Evolutionary conservation across 139 green algal genomes (phyloP), one percentile per base, ranked within the genome.

Genomic region (Picochlorum sp.): DNA sequence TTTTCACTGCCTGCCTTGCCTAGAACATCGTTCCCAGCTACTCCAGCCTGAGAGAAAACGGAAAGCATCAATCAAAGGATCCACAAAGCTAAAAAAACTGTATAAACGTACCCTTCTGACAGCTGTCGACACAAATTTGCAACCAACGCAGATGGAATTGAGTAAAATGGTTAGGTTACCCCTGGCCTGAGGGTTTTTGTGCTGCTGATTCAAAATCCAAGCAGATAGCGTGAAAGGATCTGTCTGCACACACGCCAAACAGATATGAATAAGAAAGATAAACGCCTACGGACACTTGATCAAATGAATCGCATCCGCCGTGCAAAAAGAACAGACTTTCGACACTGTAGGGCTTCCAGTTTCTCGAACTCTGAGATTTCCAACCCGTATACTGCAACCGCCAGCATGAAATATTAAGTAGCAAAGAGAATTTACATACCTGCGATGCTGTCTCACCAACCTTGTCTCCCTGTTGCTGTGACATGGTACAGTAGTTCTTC

Each of bases 121-220:
- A 20, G 83, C 67, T 1, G 45, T 63, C 4, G 63, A 49, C 16
- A 89, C 75, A 63, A 85, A 82, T 68, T 89, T 89, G 74, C 83
- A 89, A 45, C 72, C 76, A n/a, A 81, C 66, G 34, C 64, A 75
- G 44, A 89, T 84, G 44, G 71, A 63, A 49, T 82, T 84, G 15
- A 89, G 55, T 23, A 87, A 60, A 6, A 87, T 60, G 37, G 67
- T 79, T 10, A 89, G 60, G 51, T 77, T 67, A 15, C 79, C 79
- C 9, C 69, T 41, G 3, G 79, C 77, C 3, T 71, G 28, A 9
- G 66, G 50, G 18, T 70, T 66, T 21, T 57, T 50, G 61, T 79
- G 67, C 62, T 82, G 66, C 60, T 81, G 65, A 16, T 20, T 69
- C 15, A 84, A 67, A 37, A 84, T 64, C 51, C 59, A 79, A 37